phyloP scores from a whole-genome alignment of 371 early-diverging fungal species.

The Mortierella sp. region DNA sequence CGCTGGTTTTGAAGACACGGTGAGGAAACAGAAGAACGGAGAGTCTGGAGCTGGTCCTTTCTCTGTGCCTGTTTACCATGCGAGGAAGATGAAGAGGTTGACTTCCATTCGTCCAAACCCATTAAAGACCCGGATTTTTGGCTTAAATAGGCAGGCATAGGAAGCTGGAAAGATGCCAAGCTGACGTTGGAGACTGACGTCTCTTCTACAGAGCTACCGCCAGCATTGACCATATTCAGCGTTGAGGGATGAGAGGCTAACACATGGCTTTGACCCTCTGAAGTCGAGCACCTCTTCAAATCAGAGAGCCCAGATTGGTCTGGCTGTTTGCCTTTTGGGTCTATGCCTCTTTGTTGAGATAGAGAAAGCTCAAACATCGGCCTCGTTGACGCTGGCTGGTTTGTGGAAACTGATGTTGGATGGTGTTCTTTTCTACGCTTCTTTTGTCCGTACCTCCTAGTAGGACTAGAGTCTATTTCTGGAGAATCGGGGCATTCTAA shows the following conservation, averaged over 20 bases:
- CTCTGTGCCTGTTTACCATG: conserved; percentile 17
- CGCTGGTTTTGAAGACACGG: conserved; percentile 4
- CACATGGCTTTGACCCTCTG: not conserved
- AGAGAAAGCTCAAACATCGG: conserved; percentile 21
- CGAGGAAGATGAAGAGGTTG: not conserved
- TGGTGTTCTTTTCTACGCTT: conserved; percentile 34
- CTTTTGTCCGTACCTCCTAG: conserved; percentile 15
- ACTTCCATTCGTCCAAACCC: not conserved
- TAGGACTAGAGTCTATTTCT: not conserved
- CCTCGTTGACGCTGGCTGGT: not conserved
- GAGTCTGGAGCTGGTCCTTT: not conserved
- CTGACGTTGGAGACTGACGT: conserved; percentile 5
- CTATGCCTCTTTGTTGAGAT: not conserved
- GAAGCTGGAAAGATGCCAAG: conserved; percentile 14
- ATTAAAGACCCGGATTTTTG: not conserved
- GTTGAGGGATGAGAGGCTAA: not conserved
- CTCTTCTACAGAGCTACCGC: not conserved
- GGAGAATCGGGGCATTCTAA: not conserved
- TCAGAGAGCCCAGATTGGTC: conserved; percentile 9
- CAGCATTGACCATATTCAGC: not conserved
- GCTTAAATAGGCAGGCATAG: conserved; percentile 6
- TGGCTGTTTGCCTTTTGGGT: conserved; percentile 36
- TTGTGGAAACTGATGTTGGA: not conserved
- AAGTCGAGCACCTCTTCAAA: not conserved
- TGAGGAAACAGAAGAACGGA: conserved; percentile 23